These are phyloP conservation scores for Penicillium sp. DNA, from an alignment of 2,329 filamentous ascomycete species.

Conservation along the genomic window DNA sequence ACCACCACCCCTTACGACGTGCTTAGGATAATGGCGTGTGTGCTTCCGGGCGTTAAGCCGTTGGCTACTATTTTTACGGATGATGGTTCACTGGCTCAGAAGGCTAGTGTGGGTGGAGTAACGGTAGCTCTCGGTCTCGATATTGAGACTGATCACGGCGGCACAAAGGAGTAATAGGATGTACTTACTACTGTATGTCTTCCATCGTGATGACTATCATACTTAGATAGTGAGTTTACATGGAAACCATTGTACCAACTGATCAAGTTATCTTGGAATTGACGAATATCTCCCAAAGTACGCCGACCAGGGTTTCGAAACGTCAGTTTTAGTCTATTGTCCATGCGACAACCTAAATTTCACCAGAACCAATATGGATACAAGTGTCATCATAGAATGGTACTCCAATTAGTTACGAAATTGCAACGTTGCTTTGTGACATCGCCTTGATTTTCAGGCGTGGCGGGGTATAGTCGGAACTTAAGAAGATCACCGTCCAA, in stretches of 20 bases:
- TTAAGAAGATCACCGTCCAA: neutral
- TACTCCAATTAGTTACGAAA: neutral
- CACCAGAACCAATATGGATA: neutral
- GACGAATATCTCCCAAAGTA: constrained; percentile 2
- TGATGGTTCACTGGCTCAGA: neutral
- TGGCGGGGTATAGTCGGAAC: neutral
- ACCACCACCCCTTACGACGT: constrained; percentile 12
- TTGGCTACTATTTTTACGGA: constrained; percentile 2
- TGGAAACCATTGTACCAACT: neutral
- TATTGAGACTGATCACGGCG: neutral
- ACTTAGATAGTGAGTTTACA: neutral
- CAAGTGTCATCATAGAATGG: neutral
- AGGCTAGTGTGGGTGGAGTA: neutral
- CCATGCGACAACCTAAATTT: constrained; percentile 2
- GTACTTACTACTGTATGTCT: neutral
- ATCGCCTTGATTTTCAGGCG: neutral
- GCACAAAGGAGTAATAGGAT: neutral
- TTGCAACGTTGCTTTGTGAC: neutral
- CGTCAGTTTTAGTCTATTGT: neutral
- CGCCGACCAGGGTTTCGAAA: neutral
- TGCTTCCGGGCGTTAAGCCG: neutral
- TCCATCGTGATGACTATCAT: neutral
- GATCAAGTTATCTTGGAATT: neutral
- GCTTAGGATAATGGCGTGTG: constrained; percentile 5
- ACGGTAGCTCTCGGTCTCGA: neutral